A percentile compares a stretch with the other conserved stretches of the same genome.
Conservation (phyloP, 495 filamentous ascomycete genomes). For the Penicillium alfredii region DNA sequence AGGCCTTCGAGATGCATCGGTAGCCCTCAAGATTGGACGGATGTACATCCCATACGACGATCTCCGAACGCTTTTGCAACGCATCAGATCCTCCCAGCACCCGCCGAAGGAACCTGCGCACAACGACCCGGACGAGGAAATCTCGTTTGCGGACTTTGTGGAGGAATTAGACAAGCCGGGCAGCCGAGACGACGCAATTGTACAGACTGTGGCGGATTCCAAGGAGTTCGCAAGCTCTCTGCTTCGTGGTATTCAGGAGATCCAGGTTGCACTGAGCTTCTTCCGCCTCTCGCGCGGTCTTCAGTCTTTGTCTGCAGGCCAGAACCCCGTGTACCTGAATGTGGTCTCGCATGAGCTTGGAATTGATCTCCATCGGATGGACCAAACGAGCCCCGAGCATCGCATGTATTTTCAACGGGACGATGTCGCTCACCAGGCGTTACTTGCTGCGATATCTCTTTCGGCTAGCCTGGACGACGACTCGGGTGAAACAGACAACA, state of each 20-base stretch:
- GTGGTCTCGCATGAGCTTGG: slow-evolving; percentile 93
- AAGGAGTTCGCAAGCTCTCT: slow-evolving; percentile 89
- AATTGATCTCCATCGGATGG: slow-evolving; percentile 86
- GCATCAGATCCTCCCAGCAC: slow-evolving; percentile 39
- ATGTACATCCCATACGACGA: slow-evolving; percentile 91
- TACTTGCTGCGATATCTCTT: slow-evolving; percentile 86
- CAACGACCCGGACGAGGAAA: slow-evolving; percentile 44
- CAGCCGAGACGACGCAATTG: slow-evolving; percentile 65
- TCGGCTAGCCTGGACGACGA: slow-evolving; percentile 89
- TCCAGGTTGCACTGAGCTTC: slow-evolving; percentile 93
- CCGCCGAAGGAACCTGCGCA: slow-evolving; percentile 27
- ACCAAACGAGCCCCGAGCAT: slow-evolving; percentile 90
- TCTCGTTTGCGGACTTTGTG: slow-evolving; percentile 67
- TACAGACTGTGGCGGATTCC: slow-evolving; percentile 84
- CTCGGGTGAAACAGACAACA: slow-evolving; percentile 71
- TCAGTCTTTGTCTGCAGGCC: slow-evolving; percentile 55
- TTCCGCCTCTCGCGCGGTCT: slow-evolving; percentile 78
- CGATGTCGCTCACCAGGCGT: slow-evolving; percentile 91
- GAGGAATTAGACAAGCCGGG: slow-evolving; percentile 72
- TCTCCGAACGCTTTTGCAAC: slow-evolving; percentile 53
- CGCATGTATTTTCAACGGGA: slow-evolving; percentile 97
- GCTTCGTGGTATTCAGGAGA: slow-evolving; percentile 86
- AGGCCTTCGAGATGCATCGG: slow-evolving; percentile 81
- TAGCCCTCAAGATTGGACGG: slow-evolving; percentile 84
- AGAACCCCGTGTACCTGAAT: slow-evolving; percentile 68